Evolutionary conservation across 768 basidiomycete species (phyloP).

Genomic region (Suillus subaureus): DNA sequence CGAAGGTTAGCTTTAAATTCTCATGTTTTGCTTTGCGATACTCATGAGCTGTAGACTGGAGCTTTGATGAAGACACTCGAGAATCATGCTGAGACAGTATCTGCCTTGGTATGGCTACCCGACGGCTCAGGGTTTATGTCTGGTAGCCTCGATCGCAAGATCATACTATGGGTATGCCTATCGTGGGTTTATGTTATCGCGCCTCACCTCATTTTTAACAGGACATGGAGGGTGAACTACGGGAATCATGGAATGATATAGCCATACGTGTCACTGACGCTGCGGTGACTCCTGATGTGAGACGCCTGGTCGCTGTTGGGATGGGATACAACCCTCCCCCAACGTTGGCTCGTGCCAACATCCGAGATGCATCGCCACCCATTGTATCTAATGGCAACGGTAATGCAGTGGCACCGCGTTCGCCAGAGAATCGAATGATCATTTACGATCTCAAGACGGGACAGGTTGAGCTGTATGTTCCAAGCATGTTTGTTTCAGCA

Average conservation of each 20-base stretch:
- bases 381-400: constrained; percentile 36
- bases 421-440: constrained; percentile 64
- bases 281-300: constrained; percentile 82
- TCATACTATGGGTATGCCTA: constrained; percentile 75
- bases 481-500: constrained; percentile 14
- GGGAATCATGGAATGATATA: constrained; percentile 67
- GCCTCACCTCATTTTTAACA: constrained; percentile 35
- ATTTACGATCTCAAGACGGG: constrained; percentile 76
- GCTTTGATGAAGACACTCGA: constrained; percentile 63
- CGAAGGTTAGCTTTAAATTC: constrained; percentile 58
- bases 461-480: constrained; percentile 65
- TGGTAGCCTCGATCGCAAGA: constrained; percentile 81
- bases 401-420: constrained; percentile 33
- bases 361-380: constrained; percentile 39
- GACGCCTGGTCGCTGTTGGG: constrained; percentile 84
- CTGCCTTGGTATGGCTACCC: constrained; percentile 84
- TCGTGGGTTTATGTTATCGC: constrained; percentile 13
- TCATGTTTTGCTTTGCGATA: constrained; percentile 10
- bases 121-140: constrained; percentile 91
- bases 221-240: constrained; percentile 75
- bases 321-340: constrained; percentile 47
- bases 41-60: constrained; percentile 61
- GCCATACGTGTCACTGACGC: constrained; percentile 87
- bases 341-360: constrained; percentile 28
- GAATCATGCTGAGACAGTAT: constrained; percentile 81